Base-by-base conservation (phyloP, 345 rosid species). In the Bretschneidera sinensis region DNA sequence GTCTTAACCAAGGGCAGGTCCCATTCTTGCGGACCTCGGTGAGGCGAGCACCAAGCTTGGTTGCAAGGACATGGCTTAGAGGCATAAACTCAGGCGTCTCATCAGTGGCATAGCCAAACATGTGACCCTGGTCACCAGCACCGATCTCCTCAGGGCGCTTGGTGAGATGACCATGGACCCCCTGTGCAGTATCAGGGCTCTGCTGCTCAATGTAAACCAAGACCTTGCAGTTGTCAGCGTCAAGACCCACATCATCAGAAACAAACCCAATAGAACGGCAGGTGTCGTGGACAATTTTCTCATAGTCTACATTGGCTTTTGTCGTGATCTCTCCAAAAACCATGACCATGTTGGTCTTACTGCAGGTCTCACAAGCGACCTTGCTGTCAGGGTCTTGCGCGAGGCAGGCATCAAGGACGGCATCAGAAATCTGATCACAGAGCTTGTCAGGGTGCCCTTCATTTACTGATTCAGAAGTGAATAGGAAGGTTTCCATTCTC, bases 11-110 rank as follows among this genome's bases (percentile, higher is more conserved):
- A 34, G 34, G 66, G 69, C 77, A 73, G 50, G 77, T 68, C 17
- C 77, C 77, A 47, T 73, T 68, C 77, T 73, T 73, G 15, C 77
- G 59, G 17, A 73, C 77, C 28, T 73, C 73, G 0, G 77, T 73
- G 19, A 73, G 73, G 24, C 65, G 57, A 21, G 77, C 77, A 68
- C 77, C 77, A 5, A 73, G 64, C 66, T 73, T 73, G 47, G 77
- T 73, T 0, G 77, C 73, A 21, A 73, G 77, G 13, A 73, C 77
- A 51, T 73, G 77, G 48, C 63, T 68, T 58, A 73, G 14, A 50
- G 77, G 77, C 77, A 73, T n/a, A n/a, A n/a, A n/a, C 66, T 73
- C 77, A 50, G 77, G 77, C 18, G 77, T 73, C 28, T 73, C 76
- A 0, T 72, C 76, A 0, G 76, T 72, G 1, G 75, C 75, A 53